phyloP scores from a whole-genome alignment of 176 grass and related monocot genomes.

The Phoenix roebelenii region DNA sequence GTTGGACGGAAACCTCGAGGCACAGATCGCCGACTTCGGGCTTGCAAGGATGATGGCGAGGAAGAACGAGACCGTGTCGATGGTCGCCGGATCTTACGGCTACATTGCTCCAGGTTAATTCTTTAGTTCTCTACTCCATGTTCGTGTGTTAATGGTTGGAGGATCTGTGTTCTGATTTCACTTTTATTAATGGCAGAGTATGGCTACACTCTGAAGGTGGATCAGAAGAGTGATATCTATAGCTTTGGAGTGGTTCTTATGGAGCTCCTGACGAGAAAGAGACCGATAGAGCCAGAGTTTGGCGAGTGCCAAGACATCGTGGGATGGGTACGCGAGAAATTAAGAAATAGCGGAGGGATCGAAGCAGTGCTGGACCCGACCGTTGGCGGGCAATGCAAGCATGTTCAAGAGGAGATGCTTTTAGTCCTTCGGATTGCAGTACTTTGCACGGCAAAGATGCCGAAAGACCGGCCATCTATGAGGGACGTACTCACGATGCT shows the following conservation, averaged over 20 bases:
- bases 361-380: slow-evolving; percentile 40
- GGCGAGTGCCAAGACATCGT: slow-evolving; percentile 81
- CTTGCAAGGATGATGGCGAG: slow-evolving; percentile 48
- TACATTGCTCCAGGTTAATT: slow-evolving; percentile 78
- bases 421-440: slow-evolving; percentile 79
- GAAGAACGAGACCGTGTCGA: slow-evolving; percentile 54
- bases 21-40: slow-evolving; percentile 79
- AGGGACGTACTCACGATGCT: slow-evolving; percentile 90
- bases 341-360: slow-evolving; percentile 45
- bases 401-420: slow-evolving; percentile 94
- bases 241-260: slow-evolving; percentile 92
- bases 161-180: no score
- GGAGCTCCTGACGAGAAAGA: slow-evolving; percentile 70
- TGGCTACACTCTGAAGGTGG: slow-evolving; percentile 92
- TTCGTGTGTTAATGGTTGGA: no score
- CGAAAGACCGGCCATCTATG: slow-evolving; percentile 76
- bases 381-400: slow-evolving; percentile 56
- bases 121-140: not conserved
- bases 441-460: slow-evolving; percentile 80
- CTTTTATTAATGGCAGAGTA: slow-evolving; percentile 43
- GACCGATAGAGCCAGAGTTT: slow-evolving; percentile 65
- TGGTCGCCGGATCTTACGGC: slow-evolving; percentile 86
- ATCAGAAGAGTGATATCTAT: slow-evolving; percentile 98
- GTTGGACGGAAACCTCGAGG: slow-evolving; percentile 66
- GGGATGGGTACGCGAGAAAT: slow-evolving; percentile 66